Base-by-base conservation (phyloP, 2,329 filamentous ascomycete species). In the Fusarium domesticum region DNA sequence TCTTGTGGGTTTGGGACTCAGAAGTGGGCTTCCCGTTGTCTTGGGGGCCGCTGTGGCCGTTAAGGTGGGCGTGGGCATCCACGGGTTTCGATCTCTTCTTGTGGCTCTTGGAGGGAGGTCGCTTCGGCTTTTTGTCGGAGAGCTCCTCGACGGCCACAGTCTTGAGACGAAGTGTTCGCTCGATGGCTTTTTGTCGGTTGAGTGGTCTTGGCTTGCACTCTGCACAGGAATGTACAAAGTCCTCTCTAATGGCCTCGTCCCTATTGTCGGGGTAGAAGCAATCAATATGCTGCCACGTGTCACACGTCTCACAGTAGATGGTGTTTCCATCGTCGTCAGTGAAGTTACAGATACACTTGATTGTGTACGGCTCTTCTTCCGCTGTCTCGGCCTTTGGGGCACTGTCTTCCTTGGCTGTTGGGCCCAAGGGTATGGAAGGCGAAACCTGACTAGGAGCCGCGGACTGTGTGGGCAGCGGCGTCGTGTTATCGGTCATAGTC, bases 271-370 rank as follows among this genome's bases (percentile, higher is more conserved):
- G 81, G 66, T 97, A 97, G 71, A 95, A 97, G 71, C 93, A 98
- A 65, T 90, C 85, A 60, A 96, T 95, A 70, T 98, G 93, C 70
- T 98, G 93, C 93, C 93, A 98, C 38, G 90, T 93, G 65, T 96
- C 88, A 76, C 93, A 98, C 47, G 78, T 81, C 66, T 97, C 93
- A 76, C 93, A 98, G 69, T 91, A 89, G 51, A 98, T 95, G 48
- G 93, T 98, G 69, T 89, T 92, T 70, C 93, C 93, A 75, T 98
- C 93, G 76, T 98, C 93, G 73, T 95, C 90, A 66, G 83, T 75
- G 69, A 87, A 96, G 66, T 84, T 84, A 72, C 93, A 98, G 60
- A 97, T 95, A 79, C 93, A 98, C 76, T 95, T 96, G 74, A 97
- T 96, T 47, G 89, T 95, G 68, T 95, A 95, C 15, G 86, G 86